These are phyloP conservation scores for Aphanomyces cochlioides DNA, from an alignment of 352 stramenopile genomes.

Conservation along the genomic window DNA sequence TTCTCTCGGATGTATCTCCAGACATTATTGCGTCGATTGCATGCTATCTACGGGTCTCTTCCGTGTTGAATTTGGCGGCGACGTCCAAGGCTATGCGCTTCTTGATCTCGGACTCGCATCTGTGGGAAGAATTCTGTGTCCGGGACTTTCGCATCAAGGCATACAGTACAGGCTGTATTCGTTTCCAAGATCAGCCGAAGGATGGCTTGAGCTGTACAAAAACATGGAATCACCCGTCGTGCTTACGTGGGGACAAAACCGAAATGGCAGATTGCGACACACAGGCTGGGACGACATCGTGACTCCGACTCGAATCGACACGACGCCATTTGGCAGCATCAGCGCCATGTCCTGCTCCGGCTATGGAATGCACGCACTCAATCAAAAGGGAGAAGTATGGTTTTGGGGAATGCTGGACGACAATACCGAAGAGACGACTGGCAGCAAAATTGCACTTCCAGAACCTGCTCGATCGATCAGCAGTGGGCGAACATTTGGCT, in stretches of 20 bases:
- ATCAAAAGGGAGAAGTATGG: conserved; percentile 16
- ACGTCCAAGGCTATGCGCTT: not conserved
- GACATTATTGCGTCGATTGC: not conserved
- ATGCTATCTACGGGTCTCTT: not conserved
- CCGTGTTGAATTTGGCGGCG: not conserved
- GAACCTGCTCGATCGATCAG: not conserved
- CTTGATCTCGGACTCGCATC: not conserved
- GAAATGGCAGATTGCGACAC: conserved; percentile 8
- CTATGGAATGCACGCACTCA: conserved; percentile 27
- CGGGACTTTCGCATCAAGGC: conserved; percentile 21
- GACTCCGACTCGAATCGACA: conserved; percentile 12
- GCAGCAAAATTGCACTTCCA: not conserved
- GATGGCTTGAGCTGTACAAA: conserved; percentile 5
- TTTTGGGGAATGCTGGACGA: conserved; percentile 22
- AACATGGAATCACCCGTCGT: conserved; percentile 20
- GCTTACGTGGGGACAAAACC: conserved; percentile 10
- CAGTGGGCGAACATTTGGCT: conserved; percentile 6
- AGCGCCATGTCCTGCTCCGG: conserved; percentile 15
- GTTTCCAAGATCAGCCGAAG: not conserved
- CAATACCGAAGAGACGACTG: not conserved
- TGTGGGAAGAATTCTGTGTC: conserved; percentile 21
- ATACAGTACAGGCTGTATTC: no score
- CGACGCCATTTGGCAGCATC: conserved; percentile 6
- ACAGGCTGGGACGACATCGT: not conserved
- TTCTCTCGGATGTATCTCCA: no score